Base-by-base conservation (phyloP, 2,329 filamentous ascomycete genomes). In the Colletotrichum sp. region DNA sequence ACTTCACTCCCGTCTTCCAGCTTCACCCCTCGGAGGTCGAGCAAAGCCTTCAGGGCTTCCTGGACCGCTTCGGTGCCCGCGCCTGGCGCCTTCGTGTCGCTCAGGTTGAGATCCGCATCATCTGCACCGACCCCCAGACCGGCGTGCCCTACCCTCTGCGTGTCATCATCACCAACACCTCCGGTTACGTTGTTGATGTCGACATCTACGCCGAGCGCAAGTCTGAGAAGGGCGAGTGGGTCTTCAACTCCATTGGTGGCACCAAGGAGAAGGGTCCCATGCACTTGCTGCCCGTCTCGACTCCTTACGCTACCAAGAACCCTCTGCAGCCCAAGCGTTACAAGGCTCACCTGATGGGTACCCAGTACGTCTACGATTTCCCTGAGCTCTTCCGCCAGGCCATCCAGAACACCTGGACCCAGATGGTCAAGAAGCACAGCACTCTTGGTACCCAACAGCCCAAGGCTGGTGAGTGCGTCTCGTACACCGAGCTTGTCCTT, bases 351-450 rank as follows among this genome's bases (percentile, higher is more conserved):
- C 89, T 98, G 77, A 98, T 99, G 96, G 97, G 97, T 78, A 99
- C 97, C 32, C 97, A 99, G 87, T 99, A 98, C 84, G 97, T 98
- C 70, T 99, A 99, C 85, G 97, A 99, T 86, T 99, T 99, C 94
- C 97, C 97, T 34, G 97, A 99, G 90, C 93, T 99, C 64, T 99
- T 99, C 94, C 93, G 97, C 82, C 97, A 98, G 87, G 96, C 97
- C 59, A 95, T 98, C 83, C 96, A 98, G 88, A 98, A 98, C 90
- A 94, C 92, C 86, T 99, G 97, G 97, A 87, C 89, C 82, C 93
- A 93, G 84, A 92, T 93, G 72, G 90, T 94, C 78, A 92, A 93
- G 84, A 93, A 93, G 83, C 93, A 96, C 81, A 90, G 95, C 13
- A 88, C 90, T 24, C 87, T 98, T 76, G 92, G 92, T 65, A 92